These are phyloP conservation scores for Protostelium mycophagum DNA, from an alignment of 78 protist genomes.

Conservation along the genomic window DNA sequence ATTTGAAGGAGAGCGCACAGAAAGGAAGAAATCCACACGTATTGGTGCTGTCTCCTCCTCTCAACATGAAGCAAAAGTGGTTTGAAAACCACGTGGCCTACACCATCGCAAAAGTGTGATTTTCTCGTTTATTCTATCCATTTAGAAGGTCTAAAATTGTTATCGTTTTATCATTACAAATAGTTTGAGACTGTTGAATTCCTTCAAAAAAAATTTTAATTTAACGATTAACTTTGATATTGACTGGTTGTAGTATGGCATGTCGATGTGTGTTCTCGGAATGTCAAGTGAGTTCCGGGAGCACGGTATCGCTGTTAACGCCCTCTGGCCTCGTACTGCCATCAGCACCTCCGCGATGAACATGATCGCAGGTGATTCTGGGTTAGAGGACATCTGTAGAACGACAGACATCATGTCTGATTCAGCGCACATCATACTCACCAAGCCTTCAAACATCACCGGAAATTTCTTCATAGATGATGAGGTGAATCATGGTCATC, in stretches of 20 bases:
- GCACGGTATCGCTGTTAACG: constrained; percentile 35
- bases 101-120: constrained; percentile 69
- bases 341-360: constrained; percentile 76
- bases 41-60: constrained; percentile 75
- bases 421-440: constrained; percentile 64
- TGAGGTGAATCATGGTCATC: constrained; percentile 8
- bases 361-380: constrained; percentile 44
- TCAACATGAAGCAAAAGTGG: constrained; percentile 74
- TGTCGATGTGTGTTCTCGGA: constrained; percentile 80
- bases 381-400: constrained; percentile 34
- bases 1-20: constrained; percentile 17
- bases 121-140: not conserved
- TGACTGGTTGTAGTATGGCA: constrained; percentile 45
- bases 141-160: not conserved
- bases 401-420: constrained; percentile 68
- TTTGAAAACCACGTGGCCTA: constrained; percentile 75
- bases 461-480: constrained; percentile 79
- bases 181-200: too few relatives aligned
- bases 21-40: constrained; percentile 50
- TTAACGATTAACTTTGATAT: too few relatives aligned
- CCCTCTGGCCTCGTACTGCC: constrained; percentile 80
- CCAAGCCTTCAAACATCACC: constrained; percentile 31
- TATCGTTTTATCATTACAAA: too few relatives aligned
- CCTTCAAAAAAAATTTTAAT: too few relatives aligned
- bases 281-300: constrained; percentile 67